Base-by-base conservation (phyloP, 345 rosid species). In the Jatropha curcas region DNA sequence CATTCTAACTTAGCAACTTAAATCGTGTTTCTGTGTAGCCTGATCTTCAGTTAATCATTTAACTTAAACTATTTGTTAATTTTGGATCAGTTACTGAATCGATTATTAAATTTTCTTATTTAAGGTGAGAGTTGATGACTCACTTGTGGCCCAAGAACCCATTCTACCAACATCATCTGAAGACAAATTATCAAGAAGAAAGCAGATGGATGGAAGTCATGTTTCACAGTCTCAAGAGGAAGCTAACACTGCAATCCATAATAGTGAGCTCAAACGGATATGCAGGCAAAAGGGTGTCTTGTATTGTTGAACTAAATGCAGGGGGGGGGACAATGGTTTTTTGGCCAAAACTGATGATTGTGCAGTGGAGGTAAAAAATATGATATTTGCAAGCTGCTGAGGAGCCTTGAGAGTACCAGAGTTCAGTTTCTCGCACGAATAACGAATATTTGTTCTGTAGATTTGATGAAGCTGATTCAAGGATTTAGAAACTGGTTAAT, bases 41-140 rank as follows among this genome's bases (percentile, higher is more conserved):
- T 43, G 31, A 17, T 17, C 16, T 43, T 6, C 8, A n/a, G 68
- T 22, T 11, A 10, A 73, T 37, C 70, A 55, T 52, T 33, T 17
- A n/a, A 0, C 14, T 33, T n/a, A 7, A 17, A 31, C 1, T 22
- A 0, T 2, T 27, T 27, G 22, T 20, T 24, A 20, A 34, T 11
- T 4, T 4, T n/a, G 20, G 37, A 45, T 19, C 53, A 17, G 57
- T 12, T 17, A 22, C 33, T 33, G 25, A 41, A 34, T 33, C 19
- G 46, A 33, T 9, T 12, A 9, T 39, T 30, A 34, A 22, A 43
- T 28, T 33, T n/a, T 37, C 7, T 62, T 16, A 52, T 41, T n/a
- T 19, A 62, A 89, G 91, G 85, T 83, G 50, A 76, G 79, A 67
- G 84, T 79, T 9, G 70, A 70, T n/a, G 81, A 81, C 73, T 60